These are phyloP conservation scores for Dryas alaskensis DNA, from an alignment of 306 rosid species.

Conservation along the genomic window DNA sequence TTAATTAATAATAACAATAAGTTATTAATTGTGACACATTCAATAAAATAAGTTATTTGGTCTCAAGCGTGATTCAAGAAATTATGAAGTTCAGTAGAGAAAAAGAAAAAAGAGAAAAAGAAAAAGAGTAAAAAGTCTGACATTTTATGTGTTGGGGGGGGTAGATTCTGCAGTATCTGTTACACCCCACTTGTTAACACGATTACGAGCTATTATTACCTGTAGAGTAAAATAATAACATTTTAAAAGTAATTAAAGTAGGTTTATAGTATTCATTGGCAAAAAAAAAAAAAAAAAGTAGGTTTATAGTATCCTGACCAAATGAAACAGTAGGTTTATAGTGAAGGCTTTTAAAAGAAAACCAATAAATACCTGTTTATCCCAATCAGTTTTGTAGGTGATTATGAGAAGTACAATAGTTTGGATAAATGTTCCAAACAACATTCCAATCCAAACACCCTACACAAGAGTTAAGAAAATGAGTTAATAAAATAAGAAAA, in stretches of 20 bases:
- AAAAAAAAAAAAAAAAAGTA: no score
- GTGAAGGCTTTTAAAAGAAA: not conserved
- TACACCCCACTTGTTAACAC: slow-evolving; percentile 38
- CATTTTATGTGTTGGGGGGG: not conserved
- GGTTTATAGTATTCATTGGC: no score
- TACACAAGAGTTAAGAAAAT: slow-evolving; percentile 14
- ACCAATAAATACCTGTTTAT: slow-evolving; percentile 45
- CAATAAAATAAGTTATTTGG: no score
- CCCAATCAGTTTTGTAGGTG: slow-evolving; percentile 59
- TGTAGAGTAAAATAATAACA: not conserved
- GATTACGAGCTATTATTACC: slow-evolving; percentile 33
- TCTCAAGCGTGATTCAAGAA: no score
- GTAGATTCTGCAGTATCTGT: slow-evolving; percentile 17
- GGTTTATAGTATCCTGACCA: no score
- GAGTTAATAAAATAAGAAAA: not conserved
- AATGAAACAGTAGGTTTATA: not conserved
- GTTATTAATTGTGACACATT: no score
- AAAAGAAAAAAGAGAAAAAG: no score
- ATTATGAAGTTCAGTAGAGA: no score
- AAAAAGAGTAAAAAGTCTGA: not conserved
- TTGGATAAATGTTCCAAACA: slow-evolving; percentile 58
- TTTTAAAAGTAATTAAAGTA: no score
- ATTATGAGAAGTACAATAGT: slow-evolving; percentile 37
- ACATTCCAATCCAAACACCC: slow-evolving; percentile 72
- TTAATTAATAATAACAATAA: no score